A percentile compares a stretch with the other conserved stretches of the same genome.
These are phyloP conservation scores for Tubosaeta sp. DNA, from an alignment of 768 basidiomycete species.

Conservation along the genomic window DNA sequence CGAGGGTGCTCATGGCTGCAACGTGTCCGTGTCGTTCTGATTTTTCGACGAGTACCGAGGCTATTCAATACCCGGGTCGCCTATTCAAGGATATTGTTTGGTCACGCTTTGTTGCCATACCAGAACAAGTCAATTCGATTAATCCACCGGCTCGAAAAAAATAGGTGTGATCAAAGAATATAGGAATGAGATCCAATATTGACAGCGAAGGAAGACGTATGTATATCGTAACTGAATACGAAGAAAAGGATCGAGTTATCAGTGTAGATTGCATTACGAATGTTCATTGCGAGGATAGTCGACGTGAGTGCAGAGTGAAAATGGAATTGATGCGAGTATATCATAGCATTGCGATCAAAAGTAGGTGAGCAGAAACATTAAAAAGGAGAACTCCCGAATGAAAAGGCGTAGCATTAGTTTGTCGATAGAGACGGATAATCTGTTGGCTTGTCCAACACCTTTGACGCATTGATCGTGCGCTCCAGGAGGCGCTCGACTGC, in stretches of 20 bases:
- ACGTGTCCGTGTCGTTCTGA: constrained; percentile 21
- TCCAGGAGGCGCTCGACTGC: constrained; percentile 69
- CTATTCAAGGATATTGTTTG: constrained; percentile 19
- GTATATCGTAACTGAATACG: constrained; percentile 23
- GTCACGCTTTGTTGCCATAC: constrained; percentile 18
- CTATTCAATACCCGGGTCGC: constrained; percentile 1
- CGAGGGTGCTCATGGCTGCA: constrained; percentile 57
- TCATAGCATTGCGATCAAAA: constrained; percentile 35
- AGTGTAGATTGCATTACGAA: constrained; percentile 34
- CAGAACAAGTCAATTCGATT: neutral
- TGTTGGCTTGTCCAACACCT: constrained; percentile 25
- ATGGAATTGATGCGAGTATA: constrained; percentile 31
- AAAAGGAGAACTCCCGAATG: constrained; percentile 5
- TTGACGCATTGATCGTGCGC: constrained; percentile 37
- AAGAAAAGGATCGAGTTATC: constrained; percentile 16
- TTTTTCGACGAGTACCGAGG: constrained; percentile 9
- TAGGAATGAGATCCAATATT: constrained; percentile 23
- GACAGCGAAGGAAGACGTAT: constrained; percentile 28
- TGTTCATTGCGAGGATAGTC: constrained; percentile 33
- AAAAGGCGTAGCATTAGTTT: constrained; percentile 14
- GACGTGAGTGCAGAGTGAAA: constrained; percentile 29
- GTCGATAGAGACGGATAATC: constrained; percentile 28
- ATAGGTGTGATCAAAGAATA: neutral
- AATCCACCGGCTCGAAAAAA: neutral
- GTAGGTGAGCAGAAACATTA: constrained; percentile 5